Conservation (phyloP, 306 rosid genomes). For the Astragalus glycyphyllos region DNA sequence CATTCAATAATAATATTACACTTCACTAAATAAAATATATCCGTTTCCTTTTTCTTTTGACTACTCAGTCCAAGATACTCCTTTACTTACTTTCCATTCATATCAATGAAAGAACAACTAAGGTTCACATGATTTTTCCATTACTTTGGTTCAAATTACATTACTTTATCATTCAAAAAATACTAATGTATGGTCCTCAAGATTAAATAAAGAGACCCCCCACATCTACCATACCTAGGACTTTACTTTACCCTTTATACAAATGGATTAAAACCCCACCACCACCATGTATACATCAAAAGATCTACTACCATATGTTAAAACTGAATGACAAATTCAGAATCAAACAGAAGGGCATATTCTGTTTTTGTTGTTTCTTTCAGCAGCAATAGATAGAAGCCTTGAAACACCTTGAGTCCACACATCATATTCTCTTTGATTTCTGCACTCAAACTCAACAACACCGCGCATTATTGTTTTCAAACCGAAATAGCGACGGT, state of each 20-base stretch:
- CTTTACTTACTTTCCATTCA: conserved; percentile 52
- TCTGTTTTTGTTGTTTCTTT: conserved; percentile 64
- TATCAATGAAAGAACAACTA: conserved; percentile 36
- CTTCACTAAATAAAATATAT: conserved; percentile 52
- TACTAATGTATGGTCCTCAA: conserved; percentile 48
- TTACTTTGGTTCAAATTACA: conserved; percentile 58
- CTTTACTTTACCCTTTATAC: conserved; percentile 65
- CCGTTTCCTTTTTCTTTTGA: conserved; percentile 57
- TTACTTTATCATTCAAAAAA: conserved; percentile 56
- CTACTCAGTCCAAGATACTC: conserved; percentile 70
- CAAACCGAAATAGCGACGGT: conserved; percentile 91
- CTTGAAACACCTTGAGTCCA: conserved; percentile 96
- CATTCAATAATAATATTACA: conserved; percentile 41
- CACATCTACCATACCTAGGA: conserved; percentile 50
- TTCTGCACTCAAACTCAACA: conserved; percentile 91
- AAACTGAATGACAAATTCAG: not conserved
- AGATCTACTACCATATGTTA: conserved; percentile 21
- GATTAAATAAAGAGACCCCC: conserved; percentile 41
- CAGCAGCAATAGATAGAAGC: conserved; percentile 76
- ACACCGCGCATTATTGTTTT: conserved; percentile 77
- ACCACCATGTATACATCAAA: conserved; percentile 43
- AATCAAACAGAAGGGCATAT: conserved; percentile 34
- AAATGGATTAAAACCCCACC: conserved; percentile 59
- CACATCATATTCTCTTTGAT: conserved; percentile 83
- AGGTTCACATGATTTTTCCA: conserved; percentile 57